These are phyloP conservation scores for Podosphaera leucotricha DNA, from an alignment of 2,329 filamentous ascomycete genomes.

Conservation along the genomic window DNA sequence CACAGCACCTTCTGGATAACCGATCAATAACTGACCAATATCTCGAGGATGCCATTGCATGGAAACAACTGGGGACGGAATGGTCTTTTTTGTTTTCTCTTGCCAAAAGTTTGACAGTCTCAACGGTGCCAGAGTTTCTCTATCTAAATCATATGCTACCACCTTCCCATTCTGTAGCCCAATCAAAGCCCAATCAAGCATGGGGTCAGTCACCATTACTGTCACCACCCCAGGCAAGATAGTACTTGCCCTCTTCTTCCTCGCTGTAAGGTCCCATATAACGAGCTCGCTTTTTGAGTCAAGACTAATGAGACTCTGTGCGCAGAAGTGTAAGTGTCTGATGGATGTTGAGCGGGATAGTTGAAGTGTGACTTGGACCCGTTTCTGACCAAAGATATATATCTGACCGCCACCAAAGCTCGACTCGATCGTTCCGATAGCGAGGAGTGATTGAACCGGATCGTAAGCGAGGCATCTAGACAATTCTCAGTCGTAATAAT, in stretches of 20 bases:
- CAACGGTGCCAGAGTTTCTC: constrained; percentile 52
- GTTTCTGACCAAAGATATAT: constrained; percentile 64
- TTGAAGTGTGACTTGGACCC: constrained; percentile 53
- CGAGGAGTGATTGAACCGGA: constrained; percentile 77
- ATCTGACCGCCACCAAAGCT: constrained; percentile 70
- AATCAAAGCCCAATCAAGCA: constrained; percentile 80
- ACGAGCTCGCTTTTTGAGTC: constrained; percentile 69
- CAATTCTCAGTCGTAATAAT: constrained; percentile 3
- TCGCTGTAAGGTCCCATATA: constrained; percentile 58
- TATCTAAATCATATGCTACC: constrained; percentile 79
- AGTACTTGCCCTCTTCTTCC: constrained; percentile 41
- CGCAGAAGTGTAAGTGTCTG: constrained; percentile 59
- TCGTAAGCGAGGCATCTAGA: constrained; percentile 71
- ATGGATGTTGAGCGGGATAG: constrained; percentile 53
- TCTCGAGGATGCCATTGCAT: constrained; percentile 77
- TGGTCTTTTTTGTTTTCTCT: constrained; percentile 42
- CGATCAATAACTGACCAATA: constrained; percentile 73
- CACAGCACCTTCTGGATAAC: constrained; percentile 71
- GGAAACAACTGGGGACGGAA: constrained; percentile 43
- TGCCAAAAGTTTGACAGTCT: constrained; percentile 74
- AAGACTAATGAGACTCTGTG: constrained; percentile 62
- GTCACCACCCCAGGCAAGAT: constrained; percentile 56
- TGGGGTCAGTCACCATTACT: constrained; percentile 58
- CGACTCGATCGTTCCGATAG: constrained; percentile 72
- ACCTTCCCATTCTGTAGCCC: constrained; percentile 67